Evolutionary conservation across 176 grass and related monocot species (phyloP), one percentile per base, ranked within the genome.

Genomic region (Microstegium vimineum): DNA sequence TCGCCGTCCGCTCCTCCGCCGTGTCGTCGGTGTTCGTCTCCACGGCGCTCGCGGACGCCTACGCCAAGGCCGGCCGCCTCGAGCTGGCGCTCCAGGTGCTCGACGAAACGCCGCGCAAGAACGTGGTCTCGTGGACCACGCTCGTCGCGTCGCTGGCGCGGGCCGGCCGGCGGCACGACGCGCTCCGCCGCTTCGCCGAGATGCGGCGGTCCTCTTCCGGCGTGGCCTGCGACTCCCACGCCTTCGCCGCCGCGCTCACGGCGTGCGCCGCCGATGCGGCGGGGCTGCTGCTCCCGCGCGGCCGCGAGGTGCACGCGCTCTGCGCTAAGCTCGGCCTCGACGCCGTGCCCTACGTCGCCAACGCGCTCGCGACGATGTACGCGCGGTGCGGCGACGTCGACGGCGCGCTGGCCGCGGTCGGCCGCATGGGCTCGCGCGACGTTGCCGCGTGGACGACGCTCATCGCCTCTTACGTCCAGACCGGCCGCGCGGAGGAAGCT

Each of bases 101-200:
- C 74, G 87, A 92, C 32, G 81, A 92, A 77, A 94, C 73, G 82
- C 81, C 83, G 15, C 6, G 6, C 5, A 82, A 74, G 66, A 92
- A 87, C 45, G 90, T 78, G 30, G 84, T 92, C 57, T 87, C 92
- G 4, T 94, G 86, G 86, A 94, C 92, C 45, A 87, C 87, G 33
- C 81, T 89, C 30, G 18, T 94, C 38, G 38, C 81, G 59, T 78
- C 92, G 9, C 77, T 88, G 47, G 69, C 86, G 66, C 81, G 76
- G 37, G 87, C 84, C 4, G 82, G 84, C 11, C 51, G 81, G 6
- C 80, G 82, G 13, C 75, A 85, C 26, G 84, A 90, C 26, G 92
- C 92, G 36, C 74, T 94, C 43, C 82, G 69, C 37, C 65, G 81
- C 42, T 94, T 92, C 72, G 61, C 87, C 8, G 81, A 87, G 20